phyloP scores from a whole-genome alignment of 768 basidiomycete genomes.

The Russula compacta region DNA sequence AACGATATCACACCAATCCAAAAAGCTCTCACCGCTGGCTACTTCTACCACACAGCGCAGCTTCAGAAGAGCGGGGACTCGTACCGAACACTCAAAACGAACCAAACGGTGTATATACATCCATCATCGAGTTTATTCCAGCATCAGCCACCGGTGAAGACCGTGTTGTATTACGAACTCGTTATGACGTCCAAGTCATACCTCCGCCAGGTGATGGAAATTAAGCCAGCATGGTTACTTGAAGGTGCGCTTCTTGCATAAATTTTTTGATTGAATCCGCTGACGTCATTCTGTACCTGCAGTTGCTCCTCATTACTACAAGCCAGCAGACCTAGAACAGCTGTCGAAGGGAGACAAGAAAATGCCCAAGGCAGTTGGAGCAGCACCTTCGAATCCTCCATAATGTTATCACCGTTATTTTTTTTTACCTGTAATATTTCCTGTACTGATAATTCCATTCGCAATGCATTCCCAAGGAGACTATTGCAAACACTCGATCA shows the following conservation, averaged over 20 bases:
- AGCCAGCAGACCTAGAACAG: constrained; percentile 72
- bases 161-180: constrained; percentile 90
- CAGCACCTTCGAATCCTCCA: constrained; percentile 13
- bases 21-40: constrained; percentile 91
- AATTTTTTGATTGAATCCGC: constrained; percentile 4
- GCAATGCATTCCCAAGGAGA: neutral
- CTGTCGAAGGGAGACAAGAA: constrained; percentile 78
- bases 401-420: constrained; percentile 1
- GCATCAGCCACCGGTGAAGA: constrained; percentile 86
- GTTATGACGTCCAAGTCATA: constrained; percentile 98
- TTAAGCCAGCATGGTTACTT: constrained; percentile 88
- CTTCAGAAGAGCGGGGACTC: constrained; percentile 95
- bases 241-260: constrained; percentile 52
- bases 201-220: constrained; percentile 97
- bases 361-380: constrained; percentile 76
- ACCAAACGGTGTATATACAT: constrained; percentile 94
- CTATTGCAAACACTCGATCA: neutral
- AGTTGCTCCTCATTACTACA: constrained; percentile 98
- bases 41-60: constrained; percentile 93
- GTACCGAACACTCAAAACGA: constrained; percentile 92
- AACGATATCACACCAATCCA: constrained; percentile 91
- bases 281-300: neutral
- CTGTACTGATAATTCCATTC: neutral
- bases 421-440: neutral
- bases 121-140: constrained; percentile 95